Percentiles rank a stretch among this genome's conserved stretches.
These are phyloP conservation scores for Clavispora santaluciae DNA, from an alignment of 805 yeast species.

Conservation along the genomic window DNA sequence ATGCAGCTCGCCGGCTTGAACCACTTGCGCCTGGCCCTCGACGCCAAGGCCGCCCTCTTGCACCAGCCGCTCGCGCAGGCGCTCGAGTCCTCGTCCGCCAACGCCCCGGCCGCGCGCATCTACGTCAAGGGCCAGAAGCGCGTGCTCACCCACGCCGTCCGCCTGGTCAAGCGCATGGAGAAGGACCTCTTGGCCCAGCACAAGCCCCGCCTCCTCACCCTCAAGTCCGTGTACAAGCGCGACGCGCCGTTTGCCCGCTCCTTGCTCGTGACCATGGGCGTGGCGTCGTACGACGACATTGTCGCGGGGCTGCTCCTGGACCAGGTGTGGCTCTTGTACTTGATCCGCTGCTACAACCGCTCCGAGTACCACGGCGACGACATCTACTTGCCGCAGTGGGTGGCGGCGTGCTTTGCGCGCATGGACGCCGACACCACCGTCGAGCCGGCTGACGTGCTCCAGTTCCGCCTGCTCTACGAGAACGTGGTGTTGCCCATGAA, in stretches of 20 bases:
- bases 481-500: conserved; percentile 47
- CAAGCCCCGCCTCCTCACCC: conserved; percentile 45
- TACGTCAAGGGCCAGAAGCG: conserved; percentile 49
- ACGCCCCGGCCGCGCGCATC: conserved; percentile 27
- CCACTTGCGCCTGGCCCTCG: conserved; percentile 48
- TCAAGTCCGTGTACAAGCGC: conserved; percentile 52
- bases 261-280: conserved; percentile 53
- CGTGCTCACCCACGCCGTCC: conserved; percentile 42
- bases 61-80: conserved; percentile 22
- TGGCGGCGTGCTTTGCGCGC: conserved; percentile 34
- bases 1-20: conserved; percentile 58
- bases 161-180: conserved; percentile 43
- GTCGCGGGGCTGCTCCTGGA: conserved; percentile 46
- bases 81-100: conserved; percentile 4
- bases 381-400: conserved; percentile 47
- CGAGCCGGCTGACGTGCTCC: conserved; percentile 49
- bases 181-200: conserved; percentile 38
- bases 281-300: conserved; percentile 49
- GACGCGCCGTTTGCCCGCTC: conserved; percentile 54
- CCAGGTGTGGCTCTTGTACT: conserved; percentile 58
- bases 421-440: conserved; percentile 36
- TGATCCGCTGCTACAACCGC: conserved; percentile 54
- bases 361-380: conserved; percentile 29
- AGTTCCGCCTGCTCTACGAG: conserved; percentile 50
- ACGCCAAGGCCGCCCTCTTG: conserved; percentile 42